A percentile compares a stretch with the other conserved stretches of the same genome.
phyloP scores from a whole-genome alignment of 306 rosid species.

The Quercus gilva region DNA sequence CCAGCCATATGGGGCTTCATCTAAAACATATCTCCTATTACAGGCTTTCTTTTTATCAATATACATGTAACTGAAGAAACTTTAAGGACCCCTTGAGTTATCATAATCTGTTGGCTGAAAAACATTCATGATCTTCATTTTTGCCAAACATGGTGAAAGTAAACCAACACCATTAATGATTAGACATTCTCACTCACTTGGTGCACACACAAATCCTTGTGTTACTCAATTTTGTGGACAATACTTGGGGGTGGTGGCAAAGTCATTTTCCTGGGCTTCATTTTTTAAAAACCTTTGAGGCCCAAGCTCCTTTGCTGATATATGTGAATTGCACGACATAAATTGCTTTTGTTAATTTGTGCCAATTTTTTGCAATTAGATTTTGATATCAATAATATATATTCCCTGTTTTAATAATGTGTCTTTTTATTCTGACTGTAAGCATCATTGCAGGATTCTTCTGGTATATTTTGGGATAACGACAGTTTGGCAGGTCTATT shows the following conservation, averaged over 20 bases:
- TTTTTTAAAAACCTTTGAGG: too few relatives aligned
- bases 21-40: too few relatives aligned
- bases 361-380: neutral
- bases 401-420: conserved; percentile 8
- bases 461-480: conserved; percentile 93
- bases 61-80: neutral
- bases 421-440: conserved; percentile 25
- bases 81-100: neutral
- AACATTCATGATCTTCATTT: neutral
- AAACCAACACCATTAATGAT: neutral
- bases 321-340: neutral
- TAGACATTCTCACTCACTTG: too few relatives aligned
- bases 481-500: conserved; percentile 84
- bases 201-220: too few relatives aligned
- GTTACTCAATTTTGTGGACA: too few relatives aligned
- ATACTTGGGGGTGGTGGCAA: too few relatives aligned
- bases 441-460: conserved; percentile 65
- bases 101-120: neutral
- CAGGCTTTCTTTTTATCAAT: neutral
- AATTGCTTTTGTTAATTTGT: neutral
- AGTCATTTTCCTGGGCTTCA: too few relatives aligned
- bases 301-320: too few relatives aligned
- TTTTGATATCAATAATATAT: neutral
- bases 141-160: neutral
- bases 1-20: too few relatives aligned